Base-by-base conservation (phyloP, 768 basidiomycete species). In the Termitomyces sp. region DNA sequence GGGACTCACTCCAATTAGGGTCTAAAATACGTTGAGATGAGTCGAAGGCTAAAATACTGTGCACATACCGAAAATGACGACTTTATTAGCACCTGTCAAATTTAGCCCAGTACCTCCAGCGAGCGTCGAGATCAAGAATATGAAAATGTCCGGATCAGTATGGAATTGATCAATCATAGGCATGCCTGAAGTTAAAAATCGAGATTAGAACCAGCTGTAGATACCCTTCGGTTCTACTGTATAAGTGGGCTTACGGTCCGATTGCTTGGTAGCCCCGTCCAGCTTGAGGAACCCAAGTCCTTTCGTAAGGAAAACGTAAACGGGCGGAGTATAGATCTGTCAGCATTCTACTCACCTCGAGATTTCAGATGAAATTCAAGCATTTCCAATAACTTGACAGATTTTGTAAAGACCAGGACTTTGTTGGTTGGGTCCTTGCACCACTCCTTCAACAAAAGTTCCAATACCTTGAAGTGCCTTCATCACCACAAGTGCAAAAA, bases 41-140 rank as follows among this genome's bases (percentile, higher is more conserved):
- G 40, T 8, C 53, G 32, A 45, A 47, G 29, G 52, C 41, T 56
- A 47, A 14, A 17, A 12, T 34, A 52, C 60, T 37, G 38, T 47
- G 4, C 38, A 45, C 82, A 63, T 59, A 87, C 88, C 90, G 68
- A 96, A 93, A 41, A 95, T 90, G 27, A 95, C 90, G 21, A 97
- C 96, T 71, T 91, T 95, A 67, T 98, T 98, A 3, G 96, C 95
- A 3, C 89, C 77, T 16, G 92, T 93, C 46, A 97, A 71, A 66
- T 95, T 97, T 44, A 97, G 73, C 2, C 95, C 95, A 5, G 91
- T 92, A 2, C 95, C 95, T 1, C 95, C 95, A 3, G 94, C 93
- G 52, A 92, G 75, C 0, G 93, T 97, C 5, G 92, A 95, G 54
- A 97, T 94, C 52, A 96, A 75, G 68, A 96, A 93, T 41, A 95